phyloP scores from a whole-genome alignment of 208 protist species.

The Wallacemonas sp. region DNA sequence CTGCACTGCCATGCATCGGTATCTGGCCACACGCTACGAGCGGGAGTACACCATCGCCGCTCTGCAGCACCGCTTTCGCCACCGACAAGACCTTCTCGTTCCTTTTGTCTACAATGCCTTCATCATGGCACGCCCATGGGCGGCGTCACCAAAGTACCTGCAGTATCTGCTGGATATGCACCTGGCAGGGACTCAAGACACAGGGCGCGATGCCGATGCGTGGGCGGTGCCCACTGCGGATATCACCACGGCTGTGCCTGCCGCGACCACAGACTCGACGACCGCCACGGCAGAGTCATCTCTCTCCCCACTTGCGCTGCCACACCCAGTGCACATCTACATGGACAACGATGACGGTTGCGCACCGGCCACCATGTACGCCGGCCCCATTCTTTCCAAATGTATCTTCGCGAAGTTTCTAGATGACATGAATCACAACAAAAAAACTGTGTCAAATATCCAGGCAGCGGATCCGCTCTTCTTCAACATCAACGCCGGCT shows the following conservation, averaged over 20 bases:
- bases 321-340: conserved; percentile 19
- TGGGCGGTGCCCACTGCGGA: too few relatives aligned
- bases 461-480: conserved; percentile 24
- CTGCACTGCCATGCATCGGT: conserved; percentile 57
- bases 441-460: conserved; percentile 9
- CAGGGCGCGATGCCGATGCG: too few relatives aligned
- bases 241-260: too few relatives aligned
- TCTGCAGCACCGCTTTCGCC: conserved; percentile 29
- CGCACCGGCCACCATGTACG: conserved; percentile 32
- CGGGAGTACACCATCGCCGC: conserved; percentile 31
- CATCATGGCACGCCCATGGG: conserved; percentile 62
- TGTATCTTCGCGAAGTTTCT: conserved; percentile 33
- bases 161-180: conserved; percentile 29
- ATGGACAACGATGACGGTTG: conserved; percentile 63
- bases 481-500: conserved; percentile 45
- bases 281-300: too few relatives aligned
- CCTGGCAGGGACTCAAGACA: too few relatives aligned
- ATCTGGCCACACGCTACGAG: conserved; percentile 39
- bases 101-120: conserved; percentile 74
- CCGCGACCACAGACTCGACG: too few relatives aligned
- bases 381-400: conserved; percentile 7
- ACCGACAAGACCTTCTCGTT: conserved; percentile 33
- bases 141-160: conserved; percentile 45
- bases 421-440: conserved; percentile 25
- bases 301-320: conserved; percentile 5